Conservation (phyloP, 2,329 filamentous ascomycete genomes). For the Aspergillus uvarum region DNA sequence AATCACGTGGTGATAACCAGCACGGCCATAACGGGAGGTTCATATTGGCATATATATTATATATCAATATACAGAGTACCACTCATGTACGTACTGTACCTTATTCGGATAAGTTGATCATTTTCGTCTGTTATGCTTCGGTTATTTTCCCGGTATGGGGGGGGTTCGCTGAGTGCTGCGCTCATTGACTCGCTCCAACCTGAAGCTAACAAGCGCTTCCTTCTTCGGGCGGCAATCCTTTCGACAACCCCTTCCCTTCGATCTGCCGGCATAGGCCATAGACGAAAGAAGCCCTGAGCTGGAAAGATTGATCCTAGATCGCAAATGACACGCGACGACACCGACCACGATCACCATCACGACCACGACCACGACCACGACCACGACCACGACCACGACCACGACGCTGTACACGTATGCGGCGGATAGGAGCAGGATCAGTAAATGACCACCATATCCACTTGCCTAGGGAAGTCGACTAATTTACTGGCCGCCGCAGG, state of each 20-base stretch:
- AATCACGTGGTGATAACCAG: background rate
- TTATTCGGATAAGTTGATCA: background rate
- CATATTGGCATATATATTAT: no score
- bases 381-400: background rate
- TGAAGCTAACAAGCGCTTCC: background rate
- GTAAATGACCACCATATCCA: constrained; percentile 5
- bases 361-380: background rate
- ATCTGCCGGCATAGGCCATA: background rate
- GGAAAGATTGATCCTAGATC: background rate
- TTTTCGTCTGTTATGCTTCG: background rate
- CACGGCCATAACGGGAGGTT: background rate
- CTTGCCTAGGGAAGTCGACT: background rate
- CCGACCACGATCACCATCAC: background rate
- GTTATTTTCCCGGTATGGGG: background rate
- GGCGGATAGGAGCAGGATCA: background rate
- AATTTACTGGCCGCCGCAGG: constrained; percentile 7
- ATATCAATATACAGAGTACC: no score
- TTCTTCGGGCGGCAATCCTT: background rate
- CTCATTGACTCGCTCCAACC: background rate
- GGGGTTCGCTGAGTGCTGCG: background rate
- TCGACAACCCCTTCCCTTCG: background rate
- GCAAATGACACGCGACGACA: background rate
- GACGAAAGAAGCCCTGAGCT: background rate
- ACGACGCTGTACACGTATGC: background rate
- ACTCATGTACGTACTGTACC: no score